phyloP scores from a whole-genome alignment of 768 basidiomycete species.

The Hypholoma fasciculare region DNA sequence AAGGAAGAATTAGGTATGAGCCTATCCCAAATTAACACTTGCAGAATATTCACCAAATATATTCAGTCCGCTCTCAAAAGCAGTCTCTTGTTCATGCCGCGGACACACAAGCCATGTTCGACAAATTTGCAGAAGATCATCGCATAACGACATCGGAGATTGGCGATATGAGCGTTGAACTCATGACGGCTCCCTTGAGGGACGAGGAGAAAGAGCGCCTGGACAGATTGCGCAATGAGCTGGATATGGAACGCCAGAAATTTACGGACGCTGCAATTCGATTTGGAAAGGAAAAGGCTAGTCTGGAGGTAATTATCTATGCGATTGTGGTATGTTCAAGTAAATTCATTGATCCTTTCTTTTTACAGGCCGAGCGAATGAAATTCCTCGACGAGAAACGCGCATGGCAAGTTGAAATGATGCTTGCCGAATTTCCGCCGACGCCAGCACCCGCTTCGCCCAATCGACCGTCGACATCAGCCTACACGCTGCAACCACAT shows the following conservation, averaged over 20 bases:
- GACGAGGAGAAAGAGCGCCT: slow-evolving; percentile 59
- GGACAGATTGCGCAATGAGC: slow-evolving; percentile 50
- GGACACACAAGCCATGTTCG: slow-evolving; percentile 54
- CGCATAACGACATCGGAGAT: slow-evolving; percentile 30
- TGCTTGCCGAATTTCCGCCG: slow-evolving; percentile 58
- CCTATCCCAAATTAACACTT: background rate
- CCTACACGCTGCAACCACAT: slow-evolving; percentile 21
- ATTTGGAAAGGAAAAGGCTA: slow-evolving; percentile 63
- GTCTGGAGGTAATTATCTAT: slow-evolving; percentile 54
- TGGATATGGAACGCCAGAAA: slow-evolving; percentile 65
- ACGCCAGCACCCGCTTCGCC: slow-evolving; percentile 34
- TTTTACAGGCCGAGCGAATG: slow-evolving; percentile 55
- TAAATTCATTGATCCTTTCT: slow-evolving; percentile 4
- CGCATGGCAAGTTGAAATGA: slow-evolving; percentile 67
- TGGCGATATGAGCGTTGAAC: slow-evolving; percentile 50
- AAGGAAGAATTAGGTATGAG: slow-evolving; percentile 58
- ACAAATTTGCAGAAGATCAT: slow-evolving; percentile 52
- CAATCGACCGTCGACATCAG: slow-evolving; percentile 7
- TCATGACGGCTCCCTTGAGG: slow-evolving; percentile 49
- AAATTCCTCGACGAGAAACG: slow-evolving; percentile 69
- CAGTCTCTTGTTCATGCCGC: slow-evolving; percentile 39
- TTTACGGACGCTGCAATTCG: slow-evolving; percentile 65
- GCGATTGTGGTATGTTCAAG: background rate
- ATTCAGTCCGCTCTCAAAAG: slow-evolving; percentile 39
- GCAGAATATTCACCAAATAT: background rate